These are phyloP conservation scores for Maudiozyma saulgeensis DNA, from an alignment of 805 yeast species.

Conservation along the genomic window DNA sequence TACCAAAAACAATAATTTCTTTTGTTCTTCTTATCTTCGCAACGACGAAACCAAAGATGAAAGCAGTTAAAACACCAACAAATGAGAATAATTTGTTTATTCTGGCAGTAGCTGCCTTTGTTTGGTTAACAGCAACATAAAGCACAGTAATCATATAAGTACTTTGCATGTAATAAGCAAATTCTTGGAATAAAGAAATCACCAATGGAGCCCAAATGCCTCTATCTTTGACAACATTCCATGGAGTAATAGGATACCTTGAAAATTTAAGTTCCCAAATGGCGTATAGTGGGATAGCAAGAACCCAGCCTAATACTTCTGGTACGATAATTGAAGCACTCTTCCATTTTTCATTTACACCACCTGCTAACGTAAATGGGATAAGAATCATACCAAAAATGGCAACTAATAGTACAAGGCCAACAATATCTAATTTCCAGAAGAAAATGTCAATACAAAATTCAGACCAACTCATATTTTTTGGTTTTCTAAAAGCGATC, in stretches of 20 bases:
- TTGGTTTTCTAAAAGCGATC: conserved; percentile 27
- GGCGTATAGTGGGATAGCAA: conserved; percentile 43
- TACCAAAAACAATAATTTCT: conserved; percentile 50
- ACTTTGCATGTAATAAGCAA: conserved; percentile 56
- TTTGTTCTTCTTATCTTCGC: conserved; percentile 43
- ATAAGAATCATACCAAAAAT: conserved; percentile 53
- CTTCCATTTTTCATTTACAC: conserved; percentile 45
- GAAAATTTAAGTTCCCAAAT: conserved; percentile 52
- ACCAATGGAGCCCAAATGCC: conserved; percentile 54
- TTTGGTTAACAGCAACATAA: conserved; percentile 46
- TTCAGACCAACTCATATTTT: conserved; percentile 33
- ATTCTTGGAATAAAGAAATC: conserved; percentile 46
- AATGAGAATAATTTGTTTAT: conserved; percentile 54
- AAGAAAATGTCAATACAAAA: conserved; percentile 32
- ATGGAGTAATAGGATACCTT: conserved; percentile 47
- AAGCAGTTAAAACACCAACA: conserved; percentile 53
- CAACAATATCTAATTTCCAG: conserved; percentile 60
- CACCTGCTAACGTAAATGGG: conserved; percentile 73
- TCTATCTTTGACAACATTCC: conserved; percentile 44
- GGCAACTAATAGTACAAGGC: conserved; percentile 45
- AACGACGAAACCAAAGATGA: conserved; percentile 46
- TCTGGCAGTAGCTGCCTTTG: conserved; percentile 51
- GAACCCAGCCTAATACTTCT: conserved; percentile 44
- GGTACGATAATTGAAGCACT: conserved; percentile 53
- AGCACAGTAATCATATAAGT: conserved; percentile 55